Evolutionary conservation across 2,329 filamentous ascomycete species (phyloP), one percentile per base, ranked within the genome.

Genomic region (Nemania serpens): DNA sequence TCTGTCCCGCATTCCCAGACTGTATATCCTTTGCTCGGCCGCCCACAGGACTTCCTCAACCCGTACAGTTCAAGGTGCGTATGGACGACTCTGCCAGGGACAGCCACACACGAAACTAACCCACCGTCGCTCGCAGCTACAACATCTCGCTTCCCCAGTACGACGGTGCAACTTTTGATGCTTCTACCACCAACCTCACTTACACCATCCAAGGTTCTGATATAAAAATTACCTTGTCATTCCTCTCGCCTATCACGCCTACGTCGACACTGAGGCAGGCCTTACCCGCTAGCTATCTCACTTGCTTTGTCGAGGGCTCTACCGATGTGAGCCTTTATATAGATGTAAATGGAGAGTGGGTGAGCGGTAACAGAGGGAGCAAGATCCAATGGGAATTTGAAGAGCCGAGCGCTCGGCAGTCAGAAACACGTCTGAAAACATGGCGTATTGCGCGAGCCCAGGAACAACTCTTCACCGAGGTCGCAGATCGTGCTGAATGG

Each of bases 211-310:
- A 63, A 22, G 65, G 57, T 5, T 69, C 69, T 11, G 69, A 71
- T 12, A 66, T 78, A 18, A 77, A 72, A 42, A 68, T 84, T 22
- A 78, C 73, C 3, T 74, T 84, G 37, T 82, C 81, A 1, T 84
- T 90, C 74, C 78, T 93, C 52, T 93, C 90, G 7, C 91, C 91
- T 3, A 89, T 95, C 51, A 94, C 91, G 0, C 90, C 91, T 1
- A 91, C 89, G 1, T 93, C 91, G 58, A 93, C 90, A 47, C 79
- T 93, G 69, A 84, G 91, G 65, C 91, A 94, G 78, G 88, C 90
- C 15, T 84, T 95, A 34, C 92, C 92, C n/a, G 91, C 91, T 11
- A 88, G 88, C 25, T 96, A 96, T 73, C 71, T 96, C 63, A 89
- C 85, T 5, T 81, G 94, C 42, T 77, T 87, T 69, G 89, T 90